phyloP scores from a whole-genome alignment of 2,329 filamentous ascomycete species.

The Podosphaera xanthii region DNA sequence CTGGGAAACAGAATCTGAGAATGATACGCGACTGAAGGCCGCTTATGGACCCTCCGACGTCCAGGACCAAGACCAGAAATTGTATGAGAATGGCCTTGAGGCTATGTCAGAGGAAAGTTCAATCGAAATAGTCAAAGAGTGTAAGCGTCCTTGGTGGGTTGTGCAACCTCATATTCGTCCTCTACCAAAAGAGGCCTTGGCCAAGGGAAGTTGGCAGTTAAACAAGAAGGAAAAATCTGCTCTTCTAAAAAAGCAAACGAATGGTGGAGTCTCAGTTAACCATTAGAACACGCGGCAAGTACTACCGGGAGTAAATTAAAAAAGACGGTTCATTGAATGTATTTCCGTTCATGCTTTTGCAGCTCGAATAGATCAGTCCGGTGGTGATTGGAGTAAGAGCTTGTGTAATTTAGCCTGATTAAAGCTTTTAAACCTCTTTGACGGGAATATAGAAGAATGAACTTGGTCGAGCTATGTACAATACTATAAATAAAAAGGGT shows the following conservation, averaged over 20 bases:
- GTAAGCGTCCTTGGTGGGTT: conserved; percentile 71
- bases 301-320: too few relatives aligned
- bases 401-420: too few relatives aligned
- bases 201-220: conserved; percentile 51
- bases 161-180: conserved; percentile 73
- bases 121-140: conserved; percentile 43
- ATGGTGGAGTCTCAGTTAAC: conserved; percentile 7
- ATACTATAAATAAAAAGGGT: too few relatives aligned
- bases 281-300: too few relatives aligned
- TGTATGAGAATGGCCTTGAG: conserved; percentile 16
- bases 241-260: conserved; percentile 14
- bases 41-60: conserved; percentile 19
- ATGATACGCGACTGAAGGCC: conserved; percentile 16
- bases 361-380: too few relatives aligned
- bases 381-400: too few relatives aligned
- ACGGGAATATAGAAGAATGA: too few relatives aligned
- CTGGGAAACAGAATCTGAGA: conserved; percentile 20
- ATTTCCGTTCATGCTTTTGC: too few relatives aligned
- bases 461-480: too few relatives aligned
- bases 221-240: conserved; percentile 44
- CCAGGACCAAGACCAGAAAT: conserved; percentile 17
- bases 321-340: too few relatives aligned
- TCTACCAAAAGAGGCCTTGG: conserved; percentile 66
- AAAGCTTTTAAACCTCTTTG: too few relatives aligned
- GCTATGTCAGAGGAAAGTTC: conserved; percentile 28